Evolutionary conservation across 768 basidiomycete species (phyloP), one percentile per base, ranked within the genome.

Genomic region (Lactifluus subvellereus): DNA sequence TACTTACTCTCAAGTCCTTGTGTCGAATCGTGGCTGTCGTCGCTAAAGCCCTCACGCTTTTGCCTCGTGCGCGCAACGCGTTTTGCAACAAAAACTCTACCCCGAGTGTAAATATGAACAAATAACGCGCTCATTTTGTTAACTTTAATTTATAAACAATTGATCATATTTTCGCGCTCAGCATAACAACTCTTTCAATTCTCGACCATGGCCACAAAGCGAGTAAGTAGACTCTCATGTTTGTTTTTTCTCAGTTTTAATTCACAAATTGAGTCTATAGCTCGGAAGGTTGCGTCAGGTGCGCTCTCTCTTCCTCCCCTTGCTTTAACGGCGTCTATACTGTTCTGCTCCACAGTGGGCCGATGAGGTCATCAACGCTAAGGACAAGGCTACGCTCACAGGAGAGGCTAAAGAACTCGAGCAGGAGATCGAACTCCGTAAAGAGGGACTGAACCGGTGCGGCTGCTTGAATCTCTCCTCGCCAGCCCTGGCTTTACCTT

Each of bases 331-430:
- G 61, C 40, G 27, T 61, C 48, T 52, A 59, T 54, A 40, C 54
- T 22, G 63, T 22, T 32, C 54, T 22, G 63, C 27, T 32, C 54
- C 68, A 49, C 69, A 94, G 89, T 91, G 91, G 89, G 91, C 90
- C 6, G 91, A 89, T 47, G 92, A 95, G 76, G 88, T 90, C 68
- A 91, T 97, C 57, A 86, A 89, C 45, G 82, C 87, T 30, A 83
- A 87, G 66, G 90, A 93, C 72, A 95, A 89, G 79, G 86, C 89
- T 2, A 74, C 82, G 48, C 80, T 88, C 37, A 84, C 88, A 3
- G 87, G 88, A 30, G 92, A 94, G 66, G 89, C 95, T 72, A 81
- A 77, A 42, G 89, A 88, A 53, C 78, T 94, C 50, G 91, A 95
- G 74, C 80, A 82, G 69, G 93, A 96, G 71, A 84, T 97, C 33